Percentiles rank a stretch among this genome's conserved stretches.
These are phyloP conservation scores for Colletotrichum acutatum DNA, from an alignment of 2,329 filamentous ascomycete genomes.

Conservation along the genomic window DNA sequence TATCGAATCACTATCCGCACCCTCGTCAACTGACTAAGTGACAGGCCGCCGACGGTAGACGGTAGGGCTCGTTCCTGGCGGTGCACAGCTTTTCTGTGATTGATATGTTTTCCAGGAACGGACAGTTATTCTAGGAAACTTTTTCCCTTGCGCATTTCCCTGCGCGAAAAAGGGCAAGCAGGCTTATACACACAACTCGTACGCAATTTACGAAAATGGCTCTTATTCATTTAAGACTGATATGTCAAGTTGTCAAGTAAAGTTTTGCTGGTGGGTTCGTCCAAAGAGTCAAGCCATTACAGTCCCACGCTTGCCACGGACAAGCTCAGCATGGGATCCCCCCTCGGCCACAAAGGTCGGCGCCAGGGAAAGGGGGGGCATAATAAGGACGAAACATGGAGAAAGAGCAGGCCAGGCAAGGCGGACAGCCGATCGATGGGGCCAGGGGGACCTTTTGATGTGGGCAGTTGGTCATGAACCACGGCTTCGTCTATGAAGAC, in stretches of 20 bases:
- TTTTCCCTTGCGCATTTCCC: background rate
- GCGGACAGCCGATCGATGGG: slow-evolving; percentile 23
- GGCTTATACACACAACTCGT: background rate
- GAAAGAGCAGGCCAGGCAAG: background rate
- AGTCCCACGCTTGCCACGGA: background rate
- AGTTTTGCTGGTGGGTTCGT: slow-evolving; percentile 23
- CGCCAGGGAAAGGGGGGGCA: background rate
- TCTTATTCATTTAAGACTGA: slow-evolving; percentile 13
- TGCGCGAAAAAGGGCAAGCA: background rate
- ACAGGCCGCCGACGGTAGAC: background rate
- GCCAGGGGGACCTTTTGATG: slow-evolving; percentile 1
- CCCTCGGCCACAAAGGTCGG: background rate
- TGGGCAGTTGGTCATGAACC: background rate
- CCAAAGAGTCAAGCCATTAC: background rate
- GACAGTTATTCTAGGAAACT: slow-evolving; percentile 21
- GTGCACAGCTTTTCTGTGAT: background rate
- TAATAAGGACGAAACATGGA: slow-evolving; percentile 31
- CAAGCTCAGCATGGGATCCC: background rate
- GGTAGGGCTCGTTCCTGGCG: slow-evolving; percentile 19
- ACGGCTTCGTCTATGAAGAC: background rate
- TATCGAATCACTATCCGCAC: slow-evolving; percentile 9
- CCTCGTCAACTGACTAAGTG: slow-evolving; percentile 12
- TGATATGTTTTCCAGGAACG: background rate
- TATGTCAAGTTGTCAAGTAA: slow-evolving; percentile 26
- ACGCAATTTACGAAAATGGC: background rate